Percentiles rank a stretch among this genome's conserved stretches.
These are phyloP conservation scores for Discostella stelligeroides DNA, from an alignment of 108 stramenopile genomes.

Conservation along the genomic window DNA sequence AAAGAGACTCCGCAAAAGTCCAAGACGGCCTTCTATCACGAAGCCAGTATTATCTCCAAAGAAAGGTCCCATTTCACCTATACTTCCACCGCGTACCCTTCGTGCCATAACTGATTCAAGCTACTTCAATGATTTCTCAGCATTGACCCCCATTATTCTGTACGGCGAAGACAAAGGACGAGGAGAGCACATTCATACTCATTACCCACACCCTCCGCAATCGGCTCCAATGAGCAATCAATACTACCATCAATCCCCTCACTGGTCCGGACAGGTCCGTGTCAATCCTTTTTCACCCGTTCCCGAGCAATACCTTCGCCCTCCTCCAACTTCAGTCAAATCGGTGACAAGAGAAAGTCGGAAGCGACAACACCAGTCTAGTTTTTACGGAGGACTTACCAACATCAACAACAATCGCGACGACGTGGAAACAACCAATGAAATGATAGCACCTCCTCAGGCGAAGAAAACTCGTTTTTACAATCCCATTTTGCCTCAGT, in stretches of 20 bases:
- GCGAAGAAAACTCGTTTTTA: too few relatives aligned
- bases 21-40: too few relatives aligned
- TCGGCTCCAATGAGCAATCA: not conserved
- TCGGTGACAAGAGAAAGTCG: constrained; percentile 5
- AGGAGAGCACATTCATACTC: constrained; percentile 9
- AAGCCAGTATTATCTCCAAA: too few relatives aligned
- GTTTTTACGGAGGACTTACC: constrained; percentile 3
- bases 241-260: constrained; percentile 43
- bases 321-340: constrained; percentile 20
- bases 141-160: constrained; percentile 20
- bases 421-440: not conserved
- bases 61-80: too few relatives aligned
- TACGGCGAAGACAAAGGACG: constrained; percentile 6
- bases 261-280: constrained; percentile 46
- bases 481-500: too few relatives aligned
- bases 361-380: not conserved
- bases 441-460: too few relatives aligned
- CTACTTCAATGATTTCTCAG: constrained; percentile 15
- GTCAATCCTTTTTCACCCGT: constrained; percentile 52
- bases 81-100: not conserved
- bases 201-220: too few relatives aligned
- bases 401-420: not conserved
- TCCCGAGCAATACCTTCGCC: constrained; percentile 31
- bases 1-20: too few relatives aligned
- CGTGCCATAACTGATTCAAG: not conserved